These are phyloP conservation scores for Medicago truncatula DNA, from an alignment of 306 rosid species.

Conservation along the genomic window MtrunA17r5.0-ANR NC_053048.1:48621001-48621500, in stretches of 20 bases:
- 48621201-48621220: not conserved
- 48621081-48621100: constrained; percentile 10
- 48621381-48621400: no score
- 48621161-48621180: constrained; percentile 1
- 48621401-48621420: no score
- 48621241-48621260: constrained; percentile 20
- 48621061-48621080: constrained; percentile 3
- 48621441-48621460: no score
- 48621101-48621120: not conserved
- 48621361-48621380: not conserved
- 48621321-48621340: not conserved
- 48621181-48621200: constrained; percentile 12
- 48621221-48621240: not conserved
- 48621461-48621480: no score
- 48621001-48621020: constrained; percentile 93
- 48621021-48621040: constrained; percentile 79
- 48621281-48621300: not conserved
- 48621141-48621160: constrained; percentile 14
- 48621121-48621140: constrained; percentile 2
- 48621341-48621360: not conserved
- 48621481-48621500: no score
- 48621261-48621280: not conserved
- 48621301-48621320: not conserved
- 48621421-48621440: no score
- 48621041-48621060: constrained; percentile 18